Conservation (phyloP, 768 basidiomycete species). For the Russula brevipes region DNA sequence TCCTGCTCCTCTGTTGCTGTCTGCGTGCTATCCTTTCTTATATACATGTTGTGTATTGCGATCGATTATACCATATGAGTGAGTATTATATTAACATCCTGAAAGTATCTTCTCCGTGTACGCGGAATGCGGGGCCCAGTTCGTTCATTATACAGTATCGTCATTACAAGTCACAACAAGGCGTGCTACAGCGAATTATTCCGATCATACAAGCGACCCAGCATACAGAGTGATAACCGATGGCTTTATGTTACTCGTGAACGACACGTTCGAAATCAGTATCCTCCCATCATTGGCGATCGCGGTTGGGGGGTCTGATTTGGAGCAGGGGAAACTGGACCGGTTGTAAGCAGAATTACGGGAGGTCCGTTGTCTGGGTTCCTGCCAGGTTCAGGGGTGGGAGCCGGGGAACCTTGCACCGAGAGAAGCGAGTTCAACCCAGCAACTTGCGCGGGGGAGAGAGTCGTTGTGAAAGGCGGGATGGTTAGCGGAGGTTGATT, state of each 20-base stretch:
- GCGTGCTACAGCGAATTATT: not conserved
- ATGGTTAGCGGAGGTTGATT: constrained; percentile 28
- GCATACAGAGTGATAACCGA: no score
- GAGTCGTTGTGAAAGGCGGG: constrained; percentile 38
- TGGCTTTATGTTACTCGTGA: no score
- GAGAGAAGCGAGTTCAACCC: not conserved
- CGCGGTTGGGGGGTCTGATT: not conserved
- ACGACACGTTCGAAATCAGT: not conserved
- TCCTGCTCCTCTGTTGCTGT: constrained; percentile 5
- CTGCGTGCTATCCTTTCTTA: constrained; percentile 15
- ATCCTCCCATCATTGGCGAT: not conserved
- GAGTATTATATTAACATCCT: not conserved
- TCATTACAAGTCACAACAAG: not conserved
- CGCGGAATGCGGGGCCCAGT: not conserved
- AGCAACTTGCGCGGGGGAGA: constrained; percentile 42
- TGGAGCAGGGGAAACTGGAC: not conserved
- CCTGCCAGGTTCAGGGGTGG: constrained; percentile 12
- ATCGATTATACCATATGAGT: constrained; percentile 21
- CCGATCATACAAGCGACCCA: no score
- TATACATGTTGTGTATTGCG: constrained; percentile 12
- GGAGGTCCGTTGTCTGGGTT: not conserved
- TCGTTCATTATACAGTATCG: not conserved
- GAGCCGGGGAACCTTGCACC: constrained; percentile 32
- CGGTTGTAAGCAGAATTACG: constrained; percentile 11
- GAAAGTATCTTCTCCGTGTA: not conserved